phyloP scores from a whole-genome alignment of 108 stramenopile genomes.

The Cyclotella kingstonii region DNA sequence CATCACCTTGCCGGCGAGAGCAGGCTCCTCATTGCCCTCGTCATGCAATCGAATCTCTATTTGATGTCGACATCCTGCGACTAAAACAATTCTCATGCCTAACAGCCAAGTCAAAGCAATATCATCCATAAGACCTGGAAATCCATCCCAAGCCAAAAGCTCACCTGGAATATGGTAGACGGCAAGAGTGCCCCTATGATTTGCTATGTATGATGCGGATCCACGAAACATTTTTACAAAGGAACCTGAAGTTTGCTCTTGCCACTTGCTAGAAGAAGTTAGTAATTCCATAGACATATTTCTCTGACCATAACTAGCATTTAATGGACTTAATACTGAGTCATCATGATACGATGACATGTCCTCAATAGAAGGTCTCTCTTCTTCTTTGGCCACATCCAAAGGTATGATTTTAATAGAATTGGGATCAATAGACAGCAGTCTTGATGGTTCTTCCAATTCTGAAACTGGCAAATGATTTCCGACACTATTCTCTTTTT shows the following conservation, averaged over 20 bases:
- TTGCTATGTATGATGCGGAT: conserved; percentile 93
- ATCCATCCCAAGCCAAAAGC: conserved; percentile 55
- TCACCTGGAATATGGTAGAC: conserved; percentile 93
- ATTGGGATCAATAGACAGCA: conserved; percentile 40
- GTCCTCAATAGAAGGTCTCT: background rate
- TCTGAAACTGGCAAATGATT: too few species aligned
- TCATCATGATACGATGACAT: background rate
- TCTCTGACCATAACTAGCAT: too few species aligned
- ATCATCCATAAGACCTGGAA: conserved; percentile 88
- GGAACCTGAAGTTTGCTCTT: conserved; percentile 12
- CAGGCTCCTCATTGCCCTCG: conserved; percentile 19
- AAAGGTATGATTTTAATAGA: conserved; percentile 40
- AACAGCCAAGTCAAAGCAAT: conserved; percentile 89
- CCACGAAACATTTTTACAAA: conserved; percentile 95
- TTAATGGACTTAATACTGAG: background rate
- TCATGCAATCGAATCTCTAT: conserved; percentile 61
- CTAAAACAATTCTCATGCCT: conserved; percentile 88
- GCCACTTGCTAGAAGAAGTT: background rate
- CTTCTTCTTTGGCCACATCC: conserved; percentile 18
- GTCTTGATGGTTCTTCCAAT: background rate
- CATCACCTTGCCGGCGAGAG: conserved; percentile 43
- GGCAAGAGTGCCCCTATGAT: conserved; percentile 84
- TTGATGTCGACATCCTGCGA: conserved; percentile 80
- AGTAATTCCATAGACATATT: too few species aligned
- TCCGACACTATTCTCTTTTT: too few species aligned